These are phyloP conservation scores for Acanthamoeba triangularis DNA, from an alignment of 208 protist genomes.

Conservation along the genomic window DNA sequence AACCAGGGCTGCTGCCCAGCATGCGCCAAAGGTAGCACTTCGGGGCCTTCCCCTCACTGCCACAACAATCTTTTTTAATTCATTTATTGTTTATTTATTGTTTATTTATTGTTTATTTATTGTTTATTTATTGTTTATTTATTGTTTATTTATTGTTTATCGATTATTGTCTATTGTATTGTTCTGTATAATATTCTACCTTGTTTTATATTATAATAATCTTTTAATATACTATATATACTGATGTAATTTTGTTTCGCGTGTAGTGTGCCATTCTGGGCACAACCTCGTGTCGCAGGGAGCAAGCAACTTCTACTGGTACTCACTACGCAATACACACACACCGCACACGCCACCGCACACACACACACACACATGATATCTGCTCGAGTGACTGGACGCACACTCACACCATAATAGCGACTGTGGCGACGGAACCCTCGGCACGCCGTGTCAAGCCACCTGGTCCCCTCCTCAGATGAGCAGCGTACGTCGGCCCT, in stretches of 20 bases:
- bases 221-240: too few species aligned
- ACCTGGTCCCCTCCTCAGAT: neutral
- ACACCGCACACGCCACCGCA: neutral
- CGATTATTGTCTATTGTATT: neutral
- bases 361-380: neutral
- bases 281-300: neutral
- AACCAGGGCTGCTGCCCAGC: neutral
- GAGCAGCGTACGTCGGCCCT: neutral
- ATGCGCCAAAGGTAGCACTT: neutral
- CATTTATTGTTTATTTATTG: neutral
- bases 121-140: neutral
- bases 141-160: neutral
- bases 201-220: neutral
- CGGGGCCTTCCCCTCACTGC: too few species aligned
- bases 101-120: neutral
- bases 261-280: neutral
- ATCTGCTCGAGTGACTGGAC: neutral
- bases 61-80: neutral
- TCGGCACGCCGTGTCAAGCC: neutral
- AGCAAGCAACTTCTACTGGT: neutral
- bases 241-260: neutral
- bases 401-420: neutral
- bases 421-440: slow-evolving; percentile 5
- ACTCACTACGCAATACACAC: neutral
- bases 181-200: too few species aligned